Evolutionary conservation across 129 eudicot species (phyloP).

Genomic region (Chrysanthemum lavandulifolium): DNA sequence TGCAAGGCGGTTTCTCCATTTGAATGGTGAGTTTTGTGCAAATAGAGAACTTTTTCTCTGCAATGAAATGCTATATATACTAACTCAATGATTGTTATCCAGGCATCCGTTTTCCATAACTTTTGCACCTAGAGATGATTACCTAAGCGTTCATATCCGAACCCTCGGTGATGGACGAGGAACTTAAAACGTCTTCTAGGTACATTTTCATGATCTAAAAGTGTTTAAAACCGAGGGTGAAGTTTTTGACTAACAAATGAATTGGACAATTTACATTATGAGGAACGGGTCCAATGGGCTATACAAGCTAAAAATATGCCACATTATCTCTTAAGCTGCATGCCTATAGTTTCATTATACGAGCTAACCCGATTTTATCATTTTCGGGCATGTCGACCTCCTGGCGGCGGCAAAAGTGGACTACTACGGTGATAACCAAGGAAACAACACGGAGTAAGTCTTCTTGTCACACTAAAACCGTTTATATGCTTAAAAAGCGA

Average conservation of each 20-base stretch:
- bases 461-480: no score
- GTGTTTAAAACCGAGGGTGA: not conserved
- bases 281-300: no score
- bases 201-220: not conserved
- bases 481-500: no score
- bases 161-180: slow-evolving; percentile 65
- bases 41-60: not conserved
- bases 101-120: slow-evolving; percentile 81
- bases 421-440: slow-evolving; percentile 47
- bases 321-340: no score
- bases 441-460: slow-evolving; percentile 37
- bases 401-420: slow-evolving; percentile 53
- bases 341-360: no score
- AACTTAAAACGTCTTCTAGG: slow-evolving; percentile 54
- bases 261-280: not conserved
- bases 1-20: slow-evolving; percentile 53
- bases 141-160: slow-evolving; percentile 62
- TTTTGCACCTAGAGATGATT: slow-evolving; percentile 64
- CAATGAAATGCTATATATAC: not conserved
- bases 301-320: no score
- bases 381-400: slow-evolving; percentile 42
- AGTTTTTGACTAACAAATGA: not conserved
- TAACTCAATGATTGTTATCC: not conserved
- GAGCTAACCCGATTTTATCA: slow-evolving; percentile 9
- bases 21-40: slow-evolving; percentile 39